Conservation (phyloP, 495 filamentous ascomycete species). For the Rostrohypoxylon terebratum region DNA sequence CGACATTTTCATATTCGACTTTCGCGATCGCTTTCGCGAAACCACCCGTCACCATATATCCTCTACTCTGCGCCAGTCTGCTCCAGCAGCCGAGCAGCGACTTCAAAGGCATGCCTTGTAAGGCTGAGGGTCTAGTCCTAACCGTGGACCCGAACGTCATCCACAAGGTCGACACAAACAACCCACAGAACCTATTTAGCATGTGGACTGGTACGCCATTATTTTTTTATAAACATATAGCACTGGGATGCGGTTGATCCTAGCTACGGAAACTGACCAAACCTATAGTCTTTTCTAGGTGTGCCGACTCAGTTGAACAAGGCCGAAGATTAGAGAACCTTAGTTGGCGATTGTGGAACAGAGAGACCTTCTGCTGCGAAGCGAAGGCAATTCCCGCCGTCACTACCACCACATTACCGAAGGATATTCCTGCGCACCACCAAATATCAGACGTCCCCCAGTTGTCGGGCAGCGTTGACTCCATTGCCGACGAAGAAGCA, state of each 20-base stretch:
- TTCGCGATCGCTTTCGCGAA: constrained; percentile 48
- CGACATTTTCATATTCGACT: constrained; percentile 46
- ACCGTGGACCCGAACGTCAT: constrained; percentile 88
- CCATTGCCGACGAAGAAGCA: constrained; percentile 79
- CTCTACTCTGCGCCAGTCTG: constrained; percentile 36
- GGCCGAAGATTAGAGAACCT: constrained; percentile 93
- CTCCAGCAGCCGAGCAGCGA: constrained; percentile 46
- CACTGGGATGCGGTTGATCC: constrained; percentile 21
- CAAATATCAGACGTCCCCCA: constrained; percentile 73
- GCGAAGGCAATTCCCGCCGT: constrained; percentile 51
- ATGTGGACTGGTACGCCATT: constrained; percentile 87
- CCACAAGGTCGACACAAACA: constrained; percentile 92
- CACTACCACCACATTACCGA: constrained; percentile 59
- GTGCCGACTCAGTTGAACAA: constrained; percentile 92
- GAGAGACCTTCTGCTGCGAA: constrained; percentile 96
- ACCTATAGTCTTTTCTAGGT: constrained; percentile 91
- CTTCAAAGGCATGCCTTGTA: constrained; percentile 59
- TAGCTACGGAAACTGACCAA: constrained; percentile 36
- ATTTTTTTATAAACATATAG: constrained; percentile 57
- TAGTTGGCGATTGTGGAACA: constrained; percentile 95
- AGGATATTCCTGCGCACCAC: constrained; percentile 58
- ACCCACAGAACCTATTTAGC: constrained; percentile 92
- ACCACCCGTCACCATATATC: constrained; percentile 38
- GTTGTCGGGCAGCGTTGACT: constrained; percentile 93
- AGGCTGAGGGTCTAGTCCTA: constrained; percentile 73